Base-by-base conservation (phyloP, 495 filamentous ascomycete genomes). In the Evansstolkia leycettana region DNA sequence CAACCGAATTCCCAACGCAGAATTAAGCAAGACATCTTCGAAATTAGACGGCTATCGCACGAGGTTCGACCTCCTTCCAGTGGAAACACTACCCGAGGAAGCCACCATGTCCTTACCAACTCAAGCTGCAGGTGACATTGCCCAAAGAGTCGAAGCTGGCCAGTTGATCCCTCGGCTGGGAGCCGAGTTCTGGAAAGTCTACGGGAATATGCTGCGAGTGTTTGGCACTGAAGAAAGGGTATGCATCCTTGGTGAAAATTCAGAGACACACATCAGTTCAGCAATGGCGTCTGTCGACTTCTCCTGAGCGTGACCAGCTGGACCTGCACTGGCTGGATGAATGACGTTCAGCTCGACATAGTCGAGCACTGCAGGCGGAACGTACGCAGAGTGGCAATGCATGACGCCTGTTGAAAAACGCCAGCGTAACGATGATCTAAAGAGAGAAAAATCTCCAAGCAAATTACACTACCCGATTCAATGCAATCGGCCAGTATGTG, bases 181-280 rank as follows among this genome's bases (percentile, higher is more conserved):
- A 2, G 60, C 54, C 13, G 42, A 48, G 8, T 82, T 83, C 51
- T 86, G 81, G 81, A 39, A 54, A 10, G 43, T 52, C 5, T 82
- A 75, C 50, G 64, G 63, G 7, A 86, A 86, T 45, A 72, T 64
- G 37, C 46, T 85, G 45, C 63, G 80, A 11, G 70, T 80, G 3
- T 80, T 79, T 57, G 77, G 75, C 2, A 78, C 73, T 2, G 45
- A 67, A 15, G 77, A 81, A 54, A 60, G 58, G 8, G 52, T 78
- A 11, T 73, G 64, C 35, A 43, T 52, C 15, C 46, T 55, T 63
- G 43, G 44, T 34, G 30, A n/a, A 31, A 36, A 19, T 24, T 25
- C 26, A 31, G 31, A 11, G 29, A 12, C 7, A 2, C 5, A 4
- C 7, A 17, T 9, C 29, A 14, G 15, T 23, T 4, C 4, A 36